Evolutionary conservation across 2,329 filamentous ascomycete species (phyloP).

Genomic region (Coniochaeta sp.): DNA sequence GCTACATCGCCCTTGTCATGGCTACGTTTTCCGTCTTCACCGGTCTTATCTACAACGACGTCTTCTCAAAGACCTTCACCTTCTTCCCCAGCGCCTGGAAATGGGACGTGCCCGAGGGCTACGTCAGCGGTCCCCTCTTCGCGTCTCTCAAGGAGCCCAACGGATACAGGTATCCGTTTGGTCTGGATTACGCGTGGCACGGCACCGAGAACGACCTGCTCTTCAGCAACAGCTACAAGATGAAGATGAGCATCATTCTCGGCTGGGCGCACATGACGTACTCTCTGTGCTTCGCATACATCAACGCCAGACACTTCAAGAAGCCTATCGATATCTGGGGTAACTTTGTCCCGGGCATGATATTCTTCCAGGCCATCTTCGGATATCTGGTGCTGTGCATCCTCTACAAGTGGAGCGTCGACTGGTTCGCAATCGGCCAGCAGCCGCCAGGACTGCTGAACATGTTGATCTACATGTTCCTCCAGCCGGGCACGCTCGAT

Average conservation of each 20-base stretch:
- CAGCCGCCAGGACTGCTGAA: slow-evolving; percentile 85
- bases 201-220: slow-evolving; percentile 89
- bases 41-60: slow-evolving; percentile 94
- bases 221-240: slow-evolving; percentile 98
- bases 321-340: slow-evolving; percentile 93
- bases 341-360: slow-evolving; percentile 96
- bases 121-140: slow-evolving; percentile 56
- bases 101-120: slow-evolving; percentile 61
- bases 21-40: slow-evolving; percentile 95
- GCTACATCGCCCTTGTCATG: slow-evolving; percentile 99
- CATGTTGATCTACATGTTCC: slow-evolving; percentile 99
- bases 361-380: slow-evolving; percentile 99
- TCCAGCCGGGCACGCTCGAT: slow-evolving; percentile 70
- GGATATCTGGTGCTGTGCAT: slow-evolving; percentile 93
- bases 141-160: slow-evolving; percentile 55
- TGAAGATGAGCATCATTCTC: slow-evolving; percentile 98
- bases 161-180: slow-evolving; percentile 87
- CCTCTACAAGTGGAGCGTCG: slow-evolving; percentile 91
- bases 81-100: slow-evolving; percentile 87
- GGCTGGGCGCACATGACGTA: slow-evolving; percentile 99
- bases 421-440: slow-evolving; percentile 63
- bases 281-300: slow-evolving; percentile 83
- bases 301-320: slow-evolving; percentile 94
- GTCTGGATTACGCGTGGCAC: slow-evolving; percentile 95
- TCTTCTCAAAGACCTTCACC: slow-evolving; percentile 88